A percentile compares a stretch with the other conserved stretches of the same genome.
phyloP scores from a whole-genome alignment of 2,329 filamentous ascomycete species.

The Capronia epimyces region DNA sequence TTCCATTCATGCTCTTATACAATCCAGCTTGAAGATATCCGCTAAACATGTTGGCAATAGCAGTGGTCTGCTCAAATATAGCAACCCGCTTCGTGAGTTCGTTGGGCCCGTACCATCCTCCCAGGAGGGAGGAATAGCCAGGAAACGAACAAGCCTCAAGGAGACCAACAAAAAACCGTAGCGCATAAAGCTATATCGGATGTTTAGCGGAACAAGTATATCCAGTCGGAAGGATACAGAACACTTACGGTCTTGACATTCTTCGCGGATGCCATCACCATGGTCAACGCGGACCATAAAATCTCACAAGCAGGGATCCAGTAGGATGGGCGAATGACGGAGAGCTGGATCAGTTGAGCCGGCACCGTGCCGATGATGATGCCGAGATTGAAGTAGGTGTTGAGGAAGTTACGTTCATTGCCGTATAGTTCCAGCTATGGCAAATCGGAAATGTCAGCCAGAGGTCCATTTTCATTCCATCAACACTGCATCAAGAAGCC shows the following conservation, averaged over 20 bases:
- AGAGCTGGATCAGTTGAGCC: background rate
- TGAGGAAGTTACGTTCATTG: background rate
- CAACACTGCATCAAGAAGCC: no score
- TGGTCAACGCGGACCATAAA: slow-evolving; percentile 30
- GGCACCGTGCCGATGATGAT: background rate
- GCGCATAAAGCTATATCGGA: background rate
- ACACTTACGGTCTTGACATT: background rate
- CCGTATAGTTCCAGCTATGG: background rate
- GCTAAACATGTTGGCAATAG: slow-evolving; percentile 39
- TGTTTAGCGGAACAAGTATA: background rate
- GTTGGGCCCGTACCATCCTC: slow-evolving; percentile 44
- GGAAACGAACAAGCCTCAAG: slow-evolving; percentile 27
- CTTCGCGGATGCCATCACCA: slow-evolving; percentile 11
- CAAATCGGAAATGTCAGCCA: no score
- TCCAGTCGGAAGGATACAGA: background rate
- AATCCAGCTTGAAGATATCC: slow-evolving; percentile 53
- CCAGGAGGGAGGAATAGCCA: slow-evolving; percentile 32
- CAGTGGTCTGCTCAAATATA: slow-evolving; percentile 47
- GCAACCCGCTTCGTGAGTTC: slow-evolving; percentile 50
- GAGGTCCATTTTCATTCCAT: background rate
- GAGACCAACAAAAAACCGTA: background rate
- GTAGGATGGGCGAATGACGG: slow-evolving; percentile 26
- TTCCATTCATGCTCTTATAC: slow-evolving; percentile 48
- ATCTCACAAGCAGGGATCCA: slow-evolving; percentile 32
- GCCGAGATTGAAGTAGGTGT: background rate